Evolutionary conservation across 768 basidiomycete genomes (phyloP).

Genomic region (Nidula microcarpa): DNA sequence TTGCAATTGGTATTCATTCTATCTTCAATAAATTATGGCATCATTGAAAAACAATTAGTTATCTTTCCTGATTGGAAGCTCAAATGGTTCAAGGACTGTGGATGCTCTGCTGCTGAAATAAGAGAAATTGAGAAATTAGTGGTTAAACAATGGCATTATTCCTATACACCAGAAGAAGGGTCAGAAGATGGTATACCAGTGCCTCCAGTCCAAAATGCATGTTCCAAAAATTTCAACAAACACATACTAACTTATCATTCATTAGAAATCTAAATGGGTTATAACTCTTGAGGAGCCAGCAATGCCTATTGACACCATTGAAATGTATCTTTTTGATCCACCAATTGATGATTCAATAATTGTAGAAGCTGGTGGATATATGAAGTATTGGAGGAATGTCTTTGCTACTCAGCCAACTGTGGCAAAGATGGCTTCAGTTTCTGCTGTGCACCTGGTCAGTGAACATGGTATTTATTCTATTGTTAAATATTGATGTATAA

Average conservation of each 20-base stretch:
- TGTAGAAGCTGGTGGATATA: too few species aligned
- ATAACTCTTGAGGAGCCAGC: not conserved
- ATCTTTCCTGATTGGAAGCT: conserved; percentile 12
- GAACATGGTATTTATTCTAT: not conserved
- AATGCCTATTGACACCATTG: not conserved
- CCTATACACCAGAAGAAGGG: not conserved
- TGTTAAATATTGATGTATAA: not conserved
- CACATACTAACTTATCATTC: not conserved
- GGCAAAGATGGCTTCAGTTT: too few species aligned
- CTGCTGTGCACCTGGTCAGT: too few species aligned
- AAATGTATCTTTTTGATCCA: not conserved
- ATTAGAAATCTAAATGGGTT: not conserved
- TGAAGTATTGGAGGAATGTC: not conserved
- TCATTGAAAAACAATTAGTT: too few species aligned
- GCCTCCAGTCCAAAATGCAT: too few species aligned
- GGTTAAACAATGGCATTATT: not conserved
- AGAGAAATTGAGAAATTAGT: not conserved
- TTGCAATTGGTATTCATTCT: not conserved
- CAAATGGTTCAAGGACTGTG: too few species aligned
- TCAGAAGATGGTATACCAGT: too few species aligned
- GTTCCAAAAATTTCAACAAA: not conserved
- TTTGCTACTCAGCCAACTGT: not conserved
- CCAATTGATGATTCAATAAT: not conserved
- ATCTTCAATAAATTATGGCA: not conserved
- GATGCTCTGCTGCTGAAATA: not conserved